phyloP scores from a whole-genome alignment of 148 eudicot genomes.

The Fagopyrum homotropicum region DNA sequence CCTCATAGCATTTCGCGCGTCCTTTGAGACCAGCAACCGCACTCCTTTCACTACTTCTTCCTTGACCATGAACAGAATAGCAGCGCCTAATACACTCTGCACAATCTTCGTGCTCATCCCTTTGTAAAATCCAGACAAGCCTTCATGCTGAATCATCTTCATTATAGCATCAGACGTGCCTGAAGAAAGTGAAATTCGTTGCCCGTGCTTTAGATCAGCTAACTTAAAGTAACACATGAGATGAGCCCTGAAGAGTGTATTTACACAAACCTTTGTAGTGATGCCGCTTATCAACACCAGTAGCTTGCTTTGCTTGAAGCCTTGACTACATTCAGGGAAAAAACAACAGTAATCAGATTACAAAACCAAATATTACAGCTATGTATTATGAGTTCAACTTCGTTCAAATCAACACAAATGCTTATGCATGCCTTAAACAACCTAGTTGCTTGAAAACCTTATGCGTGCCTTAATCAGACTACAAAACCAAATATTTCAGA shows the following conservation, averaged over 20 bases:
- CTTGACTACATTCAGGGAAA: conserved; percentile 49
- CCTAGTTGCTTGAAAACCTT: not conserved
- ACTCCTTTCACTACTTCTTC: conserved; percentile 79
- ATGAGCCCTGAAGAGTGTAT: not conserved
- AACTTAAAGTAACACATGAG: no score
- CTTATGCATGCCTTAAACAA: not conserved
- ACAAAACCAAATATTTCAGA: not conserved
- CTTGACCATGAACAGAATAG: conserved; percentile 88
- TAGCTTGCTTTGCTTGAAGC: conserved; percentile 84
- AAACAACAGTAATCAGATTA: not conserved
- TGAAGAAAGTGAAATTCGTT: conserved; percentile 18
- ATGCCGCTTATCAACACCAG: conserved; percentile 65
- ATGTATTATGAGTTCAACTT: not conserved
- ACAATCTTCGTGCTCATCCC: conserved; percentile 96
- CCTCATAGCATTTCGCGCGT: conserved; percentile 25
- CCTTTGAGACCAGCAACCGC: conserved; percentile 50
- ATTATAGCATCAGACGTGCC: conserved; percentile 75
- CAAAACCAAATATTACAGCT: not conserved
- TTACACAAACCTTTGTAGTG: conserved; percentile 68
- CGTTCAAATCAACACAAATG: not conserved
- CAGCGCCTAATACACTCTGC: conserved; percentile 94
- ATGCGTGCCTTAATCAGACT: not conserved
- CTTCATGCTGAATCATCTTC: conserved; percentile 81
- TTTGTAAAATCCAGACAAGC: conserved; percentile 74
- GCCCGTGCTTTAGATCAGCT: not conserved